phyloP scores from a whole-genome alignment of 2,329 filamentous ascomycete genomes.

The Aurifilum marmelostoma region DNA sequence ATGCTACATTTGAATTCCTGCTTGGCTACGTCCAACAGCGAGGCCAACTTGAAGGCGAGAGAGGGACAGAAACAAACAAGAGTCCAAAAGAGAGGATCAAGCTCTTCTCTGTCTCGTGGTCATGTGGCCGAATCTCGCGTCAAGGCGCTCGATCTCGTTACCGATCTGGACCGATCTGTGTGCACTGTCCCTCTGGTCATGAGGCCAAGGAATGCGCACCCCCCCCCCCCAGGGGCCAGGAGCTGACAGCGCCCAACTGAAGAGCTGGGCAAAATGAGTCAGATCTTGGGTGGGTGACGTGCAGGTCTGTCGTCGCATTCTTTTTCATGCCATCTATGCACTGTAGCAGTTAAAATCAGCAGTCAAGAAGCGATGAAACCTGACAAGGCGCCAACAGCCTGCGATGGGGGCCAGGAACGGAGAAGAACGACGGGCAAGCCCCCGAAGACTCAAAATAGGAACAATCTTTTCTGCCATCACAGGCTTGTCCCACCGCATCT shows the following conservation, averaged over 20 bases:
- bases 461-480: not conserved
- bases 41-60: not conserved
- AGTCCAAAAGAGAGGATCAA: too few relatives aligned
- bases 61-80: not conserved
- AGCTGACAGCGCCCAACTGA: not conserved
- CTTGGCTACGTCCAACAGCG: not conserved
- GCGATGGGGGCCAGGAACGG: conserved; percentile 3
- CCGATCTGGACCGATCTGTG: not conserved
- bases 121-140: not conserved
- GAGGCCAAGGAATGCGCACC: not conserved
- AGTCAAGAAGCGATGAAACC: not conserved
- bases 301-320: not conserved
- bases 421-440: not conserved
- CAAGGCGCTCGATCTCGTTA: not conserved
- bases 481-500: not conserved
- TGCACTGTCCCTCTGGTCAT: not conserved
- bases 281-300: not conserved
- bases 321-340: not conserved
- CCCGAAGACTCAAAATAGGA: conserved; percentile 9
- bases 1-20: not conserved
- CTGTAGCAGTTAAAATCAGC: not conserved
- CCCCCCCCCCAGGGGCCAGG: too few relatives aligned
- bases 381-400: not conserved
- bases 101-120: not conserved
- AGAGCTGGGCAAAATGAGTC: not conserved